These are phyloP conservation scores for Coniferiporia weirii DNA, from an alignment of 1,284 basidiomycete genomes.

Conservation along the genomic window DNA sequence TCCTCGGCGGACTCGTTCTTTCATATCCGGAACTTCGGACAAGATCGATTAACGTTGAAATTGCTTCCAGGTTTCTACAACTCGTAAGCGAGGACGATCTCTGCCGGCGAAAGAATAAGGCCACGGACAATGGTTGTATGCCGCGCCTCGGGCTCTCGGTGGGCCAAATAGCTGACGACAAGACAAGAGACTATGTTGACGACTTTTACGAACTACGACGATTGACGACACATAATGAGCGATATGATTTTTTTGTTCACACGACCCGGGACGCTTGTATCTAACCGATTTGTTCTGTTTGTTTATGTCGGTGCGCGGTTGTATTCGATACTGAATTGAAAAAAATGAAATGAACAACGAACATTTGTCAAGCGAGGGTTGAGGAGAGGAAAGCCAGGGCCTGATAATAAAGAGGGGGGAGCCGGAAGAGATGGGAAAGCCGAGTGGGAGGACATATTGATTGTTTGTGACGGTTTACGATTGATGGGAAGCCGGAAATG, in stretches of 20 bases:
- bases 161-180: too few species aligned
- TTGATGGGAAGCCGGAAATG: slow-evolving; percentile 11
- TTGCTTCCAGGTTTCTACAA: slow-evolving; percentile 27
- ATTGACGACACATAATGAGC: neutral
- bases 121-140: too few species aligned
- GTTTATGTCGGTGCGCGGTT: neutral
- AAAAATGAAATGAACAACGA: too few species aligned
- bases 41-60: slow-evolving; percentile 22
- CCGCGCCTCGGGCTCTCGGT: too few species aligned
- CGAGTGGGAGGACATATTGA: neutral
- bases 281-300: neutral
- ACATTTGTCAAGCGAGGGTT: neutral
- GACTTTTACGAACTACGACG: slow-evolving; percentile 1
- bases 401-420: slow-evolving; percentile 5
- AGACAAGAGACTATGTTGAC: too few species aligned
- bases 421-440: neutral
- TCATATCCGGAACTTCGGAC: slow-evolving; percentile 17
- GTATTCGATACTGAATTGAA: neutral
- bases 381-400: neutral
- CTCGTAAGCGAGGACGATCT: slow-evolving; percentile 3
- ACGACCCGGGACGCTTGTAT: neutral
- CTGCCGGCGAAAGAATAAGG: too few species aligned
- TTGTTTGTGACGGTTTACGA: neutral
- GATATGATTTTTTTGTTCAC: neutral
- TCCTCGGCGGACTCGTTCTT: slow-evolving; percentile 13